Base-by-base conservation (phyloP, 352 stramenopile species). In the Aphanomyces cochlioides region DNA sequence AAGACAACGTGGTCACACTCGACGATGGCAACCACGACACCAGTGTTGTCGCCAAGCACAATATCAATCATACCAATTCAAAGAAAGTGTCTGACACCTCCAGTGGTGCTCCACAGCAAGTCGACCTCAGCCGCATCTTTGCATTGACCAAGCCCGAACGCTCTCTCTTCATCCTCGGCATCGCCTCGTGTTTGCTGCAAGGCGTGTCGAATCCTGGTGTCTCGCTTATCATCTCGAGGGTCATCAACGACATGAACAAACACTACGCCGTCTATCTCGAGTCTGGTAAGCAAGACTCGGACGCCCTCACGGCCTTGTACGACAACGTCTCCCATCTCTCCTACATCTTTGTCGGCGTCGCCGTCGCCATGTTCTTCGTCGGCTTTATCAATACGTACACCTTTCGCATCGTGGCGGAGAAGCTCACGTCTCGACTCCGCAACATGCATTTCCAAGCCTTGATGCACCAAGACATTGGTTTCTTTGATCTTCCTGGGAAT, bases 401-500 rank as follows among this genome's bases (percentile, higher is more conserved):
- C 7, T 90, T 87, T 56, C 60, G 74, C 15, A 84, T 75, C 36
- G 79, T 88, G 53, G 75, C 71, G 5, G 79, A 89, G 40, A 86
- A 85, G 54, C 65, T 88, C 47, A 85, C 77, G 7, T 68, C 76
- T 1, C 73, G 80, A 4, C 68, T 88, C 6, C 77, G 80, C 19
- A 69, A 77, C 15, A 78, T 88, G 56, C 72, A 88, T 40, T 88
- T 89, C 58, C 67, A 73, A 10, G 78, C 78, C 1, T 40, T 86
- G 10, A 79, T 77, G 40, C 72, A 77, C 15, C 80, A 88, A 57
- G 78, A 83, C 48, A 83, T 85, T 47, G 76, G 57, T 5, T 87
- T 85, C 58, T 84, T 86, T 48, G 79, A 83, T 34, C 58, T 75
- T 36, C 28, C 28, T 28, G 28, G 28, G 28, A 73, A 59, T 0